Evolutionary conservation across 768 basidiomycete genomes (phyloP), one percentile per base, ranked within the genome.

Genomic region (Chalciporus sphaerocephalus): DNA sequence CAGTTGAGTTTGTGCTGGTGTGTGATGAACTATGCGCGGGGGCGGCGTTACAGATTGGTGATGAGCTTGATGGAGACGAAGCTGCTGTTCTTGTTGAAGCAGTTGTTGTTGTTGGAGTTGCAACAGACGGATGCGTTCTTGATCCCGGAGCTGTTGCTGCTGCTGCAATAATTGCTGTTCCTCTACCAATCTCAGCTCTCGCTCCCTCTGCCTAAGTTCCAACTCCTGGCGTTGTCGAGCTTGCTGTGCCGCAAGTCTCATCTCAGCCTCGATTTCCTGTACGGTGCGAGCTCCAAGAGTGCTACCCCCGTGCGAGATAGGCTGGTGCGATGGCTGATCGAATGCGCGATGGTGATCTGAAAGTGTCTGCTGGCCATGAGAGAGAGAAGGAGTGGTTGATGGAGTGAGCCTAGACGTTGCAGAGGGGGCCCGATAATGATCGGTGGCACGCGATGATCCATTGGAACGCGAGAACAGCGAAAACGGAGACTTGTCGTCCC

Each of bases 191-290:
- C 58, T 56, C 40, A 60, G 35, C 48, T 75, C 69, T 52, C 79
- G 73, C 35, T 75, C 72, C 44, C 76, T 69, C 13, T 75, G 73
- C 49, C 71, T 70, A 41, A 74, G 73, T 46, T 76, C 71, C 21
- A 69, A 59, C 35, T 72, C 67, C 43, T 71, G 69, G 6, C 65
- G 53, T 52, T 65, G 53, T 21, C 70, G 63, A 9, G 65, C 61
- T 48, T 78, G 74, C 42, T 78, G 74, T 22, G 79, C 79, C 18
- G 73, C 75, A 6, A 75, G 74, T n/a, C 75, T 74, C 86, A 91
- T 88, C 64, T 92, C 90, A 3, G 81, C 78, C 57, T 92, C 90
- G 47, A 92, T 83, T 53, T 92, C 90, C 53, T 87, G 82, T 21
- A 92, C 60, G 0, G 87, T 90, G 16, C 81, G 80, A 9, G 74